These are phyloP conservation scores for Xylogone sp. DNA, from an alignment of 2,329 filamentous ascomycete genomes.

Conservation along the genomic window DNA sequence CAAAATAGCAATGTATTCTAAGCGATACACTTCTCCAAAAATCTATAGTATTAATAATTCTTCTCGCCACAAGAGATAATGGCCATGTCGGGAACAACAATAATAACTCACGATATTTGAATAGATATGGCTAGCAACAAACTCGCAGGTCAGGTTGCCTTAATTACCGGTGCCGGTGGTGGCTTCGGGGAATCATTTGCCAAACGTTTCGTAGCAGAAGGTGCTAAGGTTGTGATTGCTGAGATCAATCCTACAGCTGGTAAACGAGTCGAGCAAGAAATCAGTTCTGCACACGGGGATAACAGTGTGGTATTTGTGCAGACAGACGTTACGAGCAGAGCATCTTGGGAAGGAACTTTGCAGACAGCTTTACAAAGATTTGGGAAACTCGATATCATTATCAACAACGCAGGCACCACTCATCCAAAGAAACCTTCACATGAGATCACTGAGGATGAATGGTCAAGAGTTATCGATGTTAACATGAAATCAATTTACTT, in stretches of 20 bases:
- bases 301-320: slow-evolving; percentile 32
- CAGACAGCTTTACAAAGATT: slow-evolving; percentile 40
- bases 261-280: slow-evolving; percentile 32
- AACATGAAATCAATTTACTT: slow-evolving; percentile 66
- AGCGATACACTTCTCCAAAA: no score
- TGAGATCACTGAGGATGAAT: slow-evolving; percentile 62
- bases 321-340: slow-evolving; percentile 47
- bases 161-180: slow-evolving; percentile 46
- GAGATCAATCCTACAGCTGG: slow-evolving; percentile 55
- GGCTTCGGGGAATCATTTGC: slow-evolving; percentile 63
- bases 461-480: slow-evolving; percentile 62
- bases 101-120: no score
- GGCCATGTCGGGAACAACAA: no score
- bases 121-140: neutral
- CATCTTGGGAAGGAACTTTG: slow-evolving; percentile 50
- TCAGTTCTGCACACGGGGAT: neutral
- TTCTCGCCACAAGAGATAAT: no score
- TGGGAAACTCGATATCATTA: slow-evolving; percentile 51
- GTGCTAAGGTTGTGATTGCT: slow-evolving; percentile 56
- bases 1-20: no score
- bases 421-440: slow-evolving; percentile 60
- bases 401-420: slow-evolving; percentile 59
- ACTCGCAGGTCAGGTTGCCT: neutral
- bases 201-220: slow-evolving; percentile 54
- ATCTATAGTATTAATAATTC: no score